Evolutionary conservation across 106 monocot species (phyloP).

Genomic region (Posidonia australis): DNA sequence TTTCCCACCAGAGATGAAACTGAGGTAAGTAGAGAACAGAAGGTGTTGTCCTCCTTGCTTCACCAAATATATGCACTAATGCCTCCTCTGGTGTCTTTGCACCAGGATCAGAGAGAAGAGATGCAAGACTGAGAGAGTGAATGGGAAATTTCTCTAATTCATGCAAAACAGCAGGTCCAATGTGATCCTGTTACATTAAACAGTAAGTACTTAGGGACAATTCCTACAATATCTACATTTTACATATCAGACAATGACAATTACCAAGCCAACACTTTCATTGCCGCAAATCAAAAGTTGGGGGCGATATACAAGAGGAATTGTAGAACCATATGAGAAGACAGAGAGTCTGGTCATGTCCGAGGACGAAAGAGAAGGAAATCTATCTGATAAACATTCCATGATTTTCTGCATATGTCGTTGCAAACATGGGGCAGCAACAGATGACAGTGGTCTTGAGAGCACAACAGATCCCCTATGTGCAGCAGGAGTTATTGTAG

Average conservation of each 20-base stretch:
- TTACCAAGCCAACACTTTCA: constrained; percentile 88
- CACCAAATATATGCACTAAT: constrained; percentile 95
- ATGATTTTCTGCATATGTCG: constrained; percentile 69
- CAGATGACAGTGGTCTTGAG: constrained; percentile 80
- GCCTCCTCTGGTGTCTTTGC: constrained; percentile 98
- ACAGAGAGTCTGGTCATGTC: constrained; percentile 50
- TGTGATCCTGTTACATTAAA: constrained; percentile 73
- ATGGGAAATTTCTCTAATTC: constrained; percentile 97
- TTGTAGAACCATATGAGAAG: constrained; percentile 61
- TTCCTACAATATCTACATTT: neutral
- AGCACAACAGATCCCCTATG: constrained; percentile 87
- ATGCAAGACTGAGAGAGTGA: constrained; percentile 90
- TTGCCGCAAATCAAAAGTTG: constrained; percentile 85
- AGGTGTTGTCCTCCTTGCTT: constrained; percentile 90
- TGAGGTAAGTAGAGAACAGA: constrained; percentile 91
- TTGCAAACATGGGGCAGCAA: constrained; percentile 65
- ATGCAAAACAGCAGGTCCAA: constrained; percentile 94
- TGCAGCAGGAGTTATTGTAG: constrained; percentile 92
- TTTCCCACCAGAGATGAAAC: constrained; percentile 99
- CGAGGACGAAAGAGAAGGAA: constrained; percentile 57
- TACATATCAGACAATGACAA: constrained; percentile 5
- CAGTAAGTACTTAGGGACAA: constrained; percentile 1
- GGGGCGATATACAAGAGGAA: constrained; percentile 93
- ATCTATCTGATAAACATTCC: constrained; percentile 57
- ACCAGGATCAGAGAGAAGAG: constrained; percentile 98